These are phyloP conservation scores for Malus hybrid DNA, from an alignment of 331 rosid species.

Conservation along the genomic window DNA sequence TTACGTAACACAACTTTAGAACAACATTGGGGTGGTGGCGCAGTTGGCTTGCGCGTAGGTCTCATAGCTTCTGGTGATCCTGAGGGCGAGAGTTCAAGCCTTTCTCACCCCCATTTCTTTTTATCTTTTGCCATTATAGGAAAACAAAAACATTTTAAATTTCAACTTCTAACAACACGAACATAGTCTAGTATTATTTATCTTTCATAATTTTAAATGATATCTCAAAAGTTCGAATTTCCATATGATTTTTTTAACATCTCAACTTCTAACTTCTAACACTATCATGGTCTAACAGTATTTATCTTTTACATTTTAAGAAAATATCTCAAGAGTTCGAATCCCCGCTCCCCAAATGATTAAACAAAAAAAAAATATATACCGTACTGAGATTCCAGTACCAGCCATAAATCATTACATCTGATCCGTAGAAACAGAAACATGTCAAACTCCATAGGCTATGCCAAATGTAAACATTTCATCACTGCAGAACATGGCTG, in stretches of 20 bases:
- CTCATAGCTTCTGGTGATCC: constrained; percentile 83
- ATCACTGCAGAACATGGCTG: not conserved
- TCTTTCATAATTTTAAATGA: not conserved
- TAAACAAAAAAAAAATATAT: too few species aligned
- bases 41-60: constrained; percentile 99
- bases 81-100: constrained; percentile 99
- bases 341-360: not conserved
- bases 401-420: not conserved
- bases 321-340: too few species aligned
- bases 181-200: too few species aligned
- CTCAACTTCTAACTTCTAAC: too few species aligned
- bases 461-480: not conserved
- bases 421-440: not conserved
- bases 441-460: not conserved
- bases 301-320: too few species aligned
- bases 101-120: constrained; percentile 44
- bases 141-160: too few species aligned
- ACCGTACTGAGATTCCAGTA: not conserved
- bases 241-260: too few species aligned
- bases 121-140: too few species aligned
- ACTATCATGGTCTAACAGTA: too few species aligned
- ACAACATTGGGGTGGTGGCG: constrained; percentile 56
- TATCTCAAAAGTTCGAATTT: too few species aligned
- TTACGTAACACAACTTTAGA: too few species aligned
- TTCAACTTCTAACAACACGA: not conserved